phyloP scores from a whole-genome alignment of 78 protist species.

The Anaeramoeba ignava region DNA sequence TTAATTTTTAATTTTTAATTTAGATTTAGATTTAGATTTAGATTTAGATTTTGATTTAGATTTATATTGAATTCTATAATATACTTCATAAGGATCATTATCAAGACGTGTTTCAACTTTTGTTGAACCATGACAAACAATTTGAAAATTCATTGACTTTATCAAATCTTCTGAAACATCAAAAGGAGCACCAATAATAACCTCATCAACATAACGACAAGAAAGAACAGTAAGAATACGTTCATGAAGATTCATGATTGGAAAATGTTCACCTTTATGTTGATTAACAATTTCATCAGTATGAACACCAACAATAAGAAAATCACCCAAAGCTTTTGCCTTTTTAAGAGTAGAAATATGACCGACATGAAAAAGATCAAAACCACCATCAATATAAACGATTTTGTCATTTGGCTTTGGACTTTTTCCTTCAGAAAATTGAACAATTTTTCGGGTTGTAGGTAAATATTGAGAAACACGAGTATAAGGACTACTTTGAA shows the following conservation, averaged over 20 bases:
- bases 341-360: constrained; percentile 30
- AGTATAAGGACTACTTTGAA: constrained; percentile 6
- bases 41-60: no score
- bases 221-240: constrained; percentile 70
- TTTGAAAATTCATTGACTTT: constrained; percentile 30
- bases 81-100: constrained; percentile 19
- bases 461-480: constrained; percentile 17
- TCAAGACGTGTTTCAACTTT: neutral
- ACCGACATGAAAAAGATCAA: constrained; percentile 69
- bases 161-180: constrained; percentile 49
- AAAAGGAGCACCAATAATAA: constrained; percentile 76
- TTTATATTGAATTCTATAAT: no score
- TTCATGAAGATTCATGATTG: constrained; percentile 84
- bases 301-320: constrained; percentile 79
- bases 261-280: constrained; percentile 61
- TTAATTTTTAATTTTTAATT: no score
- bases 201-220: constrained; percentile 71
- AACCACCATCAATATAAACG: constrained; percentile 86
- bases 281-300: constrained; percentile 22
- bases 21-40: no score
- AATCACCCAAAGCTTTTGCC: constrained; percentile 70
- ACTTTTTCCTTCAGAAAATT: constrained; percentile 16
- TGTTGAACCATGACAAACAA: constrained; percentile 54
- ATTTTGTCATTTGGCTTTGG: constrained; percentile 45
- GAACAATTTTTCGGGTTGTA: constrained; percentile 35